A percentile compares a stretch with the other conserved stretches of the same genome.
Evolutionary conservation across 2,329 filamentous ascomycete genomes (phyloP).

Genomic region (Chaetomium sp.): DNA sequence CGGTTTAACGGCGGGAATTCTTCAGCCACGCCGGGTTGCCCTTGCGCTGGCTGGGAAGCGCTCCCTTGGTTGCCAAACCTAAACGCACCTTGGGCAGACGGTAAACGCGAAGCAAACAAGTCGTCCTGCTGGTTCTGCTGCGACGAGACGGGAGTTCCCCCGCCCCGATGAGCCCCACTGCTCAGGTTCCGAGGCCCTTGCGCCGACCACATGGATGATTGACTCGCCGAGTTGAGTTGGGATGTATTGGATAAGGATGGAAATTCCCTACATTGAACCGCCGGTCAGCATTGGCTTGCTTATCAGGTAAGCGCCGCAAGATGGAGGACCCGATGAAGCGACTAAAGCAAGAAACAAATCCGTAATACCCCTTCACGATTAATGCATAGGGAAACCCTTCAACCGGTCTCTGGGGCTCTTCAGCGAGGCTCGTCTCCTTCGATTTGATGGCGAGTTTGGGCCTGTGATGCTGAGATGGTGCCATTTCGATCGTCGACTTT

Average conservation of each 20-base stretch:
- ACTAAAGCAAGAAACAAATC: slow-evolving; percentile 13
- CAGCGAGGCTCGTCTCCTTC: slow-evolving; percentile 6
- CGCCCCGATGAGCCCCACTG: slow-evolving; percentile 54
- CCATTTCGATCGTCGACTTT: slow-evolving; percentile 2
- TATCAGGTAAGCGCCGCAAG: not conserved
- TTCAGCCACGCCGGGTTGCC: slow-evolving; percentile 54
- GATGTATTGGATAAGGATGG: slow-evolving; percentile 65
- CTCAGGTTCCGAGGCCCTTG: slow-evolving; percentile 52
- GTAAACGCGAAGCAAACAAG: slow-evolving; percentile 46
- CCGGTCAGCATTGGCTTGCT: slow-evolving; percentile 33
- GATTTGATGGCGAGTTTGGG: slow-evolving; percentile 14
- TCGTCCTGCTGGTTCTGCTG: slow-evolving; percentile 56
- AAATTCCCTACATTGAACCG: slow-evolving; percentile 56
- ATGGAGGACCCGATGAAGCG: not conserved
- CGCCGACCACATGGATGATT: slow-evolving; percentile 58
- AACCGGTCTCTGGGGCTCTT: slow-evolving; percentile 11
- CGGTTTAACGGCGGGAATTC: slow-evolving; percentile 66
- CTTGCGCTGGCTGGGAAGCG: slow-evolving; percentile 49
- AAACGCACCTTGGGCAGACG: slow-evolving; percentile 51
- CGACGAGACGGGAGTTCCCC: slow-evolving; percentile 54
- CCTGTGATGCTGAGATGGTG: slow-evolving; percentile 8
- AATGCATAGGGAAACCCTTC: slow-evolving; percentile 30
- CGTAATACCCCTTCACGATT: slow-evolving; percentile 31
- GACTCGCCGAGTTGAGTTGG: slow-evolving; percentile 53
- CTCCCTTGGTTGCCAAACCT: slow-evolving; percentile 55